Evolutionary conservation across 2,329 filamentous ascomycete genomes (phyloP).

Genomic region (Sclerotinia trifoliorum): DNA sequence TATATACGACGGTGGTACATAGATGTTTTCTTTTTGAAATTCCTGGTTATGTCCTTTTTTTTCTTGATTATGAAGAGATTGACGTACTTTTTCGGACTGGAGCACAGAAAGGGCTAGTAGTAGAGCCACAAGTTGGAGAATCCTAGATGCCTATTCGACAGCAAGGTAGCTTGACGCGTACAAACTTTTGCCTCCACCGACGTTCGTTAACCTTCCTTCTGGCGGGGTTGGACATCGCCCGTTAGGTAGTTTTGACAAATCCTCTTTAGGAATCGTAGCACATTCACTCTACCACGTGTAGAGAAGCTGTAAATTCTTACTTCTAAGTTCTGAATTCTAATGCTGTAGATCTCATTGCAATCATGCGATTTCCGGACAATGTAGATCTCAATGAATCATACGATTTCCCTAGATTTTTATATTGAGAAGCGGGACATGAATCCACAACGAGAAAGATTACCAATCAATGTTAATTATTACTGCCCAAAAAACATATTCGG

Average conservation of each 20-base stretch:
- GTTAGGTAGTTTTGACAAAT: neutral
- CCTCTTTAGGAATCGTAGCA: too few relatives aligned
- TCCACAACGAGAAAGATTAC: constrained; percentile 29
- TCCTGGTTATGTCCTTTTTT: neutral
- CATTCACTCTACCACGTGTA: neutral
- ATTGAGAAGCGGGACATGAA: constrained; percentile 20
- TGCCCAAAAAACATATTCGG: constrained; percentile 1
- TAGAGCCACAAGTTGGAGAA: neutral
- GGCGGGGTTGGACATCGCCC: neutral
- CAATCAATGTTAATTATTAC: neutral
- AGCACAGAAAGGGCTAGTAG: neutral
- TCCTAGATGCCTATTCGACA: neutral
- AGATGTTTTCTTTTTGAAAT: neutral
- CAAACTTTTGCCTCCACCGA: neutral
- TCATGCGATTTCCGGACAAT: constrained; percentile 9
- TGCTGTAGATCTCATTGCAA: neutral
- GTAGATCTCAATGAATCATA: constrained; percentile 12
- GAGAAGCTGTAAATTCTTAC: neutral
- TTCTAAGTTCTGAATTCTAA: neutral
- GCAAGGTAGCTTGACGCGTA: neutral
- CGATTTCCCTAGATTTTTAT: constrained; percentile 11
- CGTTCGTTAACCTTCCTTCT: neutral
- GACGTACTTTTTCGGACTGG: neutral
- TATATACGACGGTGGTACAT: neutral
- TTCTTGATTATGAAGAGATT: neutral